Base-by-base conservation (phyloP, 768 basidiomycete species). In the Gymnopilus dilepis region DNA sequence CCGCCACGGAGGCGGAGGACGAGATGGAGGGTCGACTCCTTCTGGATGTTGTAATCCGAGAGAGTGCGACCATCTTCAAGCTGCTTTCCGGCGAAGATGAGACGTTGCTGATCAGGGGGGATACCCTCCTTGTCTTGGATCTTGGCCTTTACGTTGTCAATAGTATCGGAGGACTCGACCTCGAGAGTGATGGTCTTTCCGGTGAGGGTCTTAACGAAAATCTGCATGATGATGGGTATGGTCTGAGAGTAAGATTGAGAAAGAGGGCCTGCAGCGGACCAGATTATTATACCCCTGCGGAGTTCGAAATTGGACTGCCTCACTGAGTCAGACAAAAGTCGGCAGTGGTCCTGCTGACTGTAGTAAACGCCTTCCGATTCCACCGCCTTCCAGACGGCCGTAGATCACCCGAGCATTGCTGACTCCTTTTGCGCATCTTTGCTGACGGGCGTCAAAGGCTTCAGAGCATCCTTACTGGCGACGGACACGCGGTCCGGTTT, bases 41-140 rank as follows among this genome's bases (percentile, higher is more conserved):
- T 47, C 21, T 47, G 45, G 45, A 47, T 47, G 45, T 47, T 47
- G 45, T 47, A 47, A 21, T 47, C 45, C 4, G 45, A 47, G 26
- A 47, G 45, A 22, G 45, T 47, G 19, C 45, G 45, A 26, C 45
- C 45, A 47, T 47, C 45, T 21, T 47, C 45, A 11, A 47, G 45
- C 26, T 47, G 45, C 45, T 47, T 47, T 26, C 45, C 45, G 26
- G 45, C 45, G 6, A 47, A 47, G 45, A 47, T 47, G 12, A 47
- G 45, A 22, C 45, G 45, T 26, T 47, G 45, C 26, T 47, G 45
- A 26, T 47, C 45, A 13, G 45, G 45, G 19, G 45, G 45, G 21
- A 47, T 62, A 47, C 87, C 88, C 73, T 92, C 91, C 81, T 94
- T 92, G 79, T 94, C 91, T 76, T 94, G 91, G 70, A 93, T 92